Evolutionary conservation across 768 basidiomycete genomes (phyloP).

Genomic region (Phlebiopsis flavidoalba): DNA sequence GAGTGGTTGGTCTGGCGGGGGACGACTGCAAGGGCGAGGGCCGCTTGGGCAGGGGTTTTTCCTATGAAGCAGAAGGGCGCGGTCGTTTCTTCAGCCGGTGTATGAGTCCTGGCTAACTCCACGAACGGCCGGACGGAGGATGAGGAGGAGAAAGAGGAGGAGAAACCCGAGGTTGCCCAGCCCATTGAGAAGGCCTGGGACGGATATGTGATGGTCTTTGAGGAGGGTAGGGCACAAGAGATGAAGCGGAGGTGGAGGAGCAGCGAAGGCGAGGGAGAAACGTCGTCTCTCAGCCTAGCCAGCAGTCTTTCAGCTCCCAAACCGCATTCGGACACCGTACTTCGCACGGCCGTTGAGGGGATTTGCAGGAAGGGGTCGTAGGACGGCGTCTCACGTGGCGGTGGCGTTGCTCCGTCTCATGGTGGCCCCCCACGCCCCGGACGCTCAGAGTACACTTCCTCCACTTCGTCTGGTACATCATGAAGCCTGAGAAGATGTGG

Average conservation of each 20-base stretch:
- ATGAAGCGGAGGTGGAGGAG: slow-evolving; percentile 74
- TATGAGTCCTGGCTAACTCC: slow-evolving; percentile 18
- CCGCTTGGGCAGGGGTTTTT: slow-evolving; percentile 50
- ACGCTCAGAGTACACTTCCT: slow-evolving; percentile 24
- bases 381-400: slow-evolving; percentile 31
- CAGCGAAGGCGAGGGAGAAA: slow-evolving; percentile 31
- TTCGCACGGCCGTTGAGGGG: slow-evolving; percentile 47
- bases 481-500: slow-evolving; percentile 79
- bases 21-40: slow-evolving; percentile 69
- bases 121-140: slow-evolving; percentile 6
- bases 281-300: slow-evolving; percentile 34
- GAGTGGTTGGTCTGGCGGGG: slow-evolving; percentile 88
- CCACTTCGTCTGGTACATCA: slow-evolving; percentile 57
- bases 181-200: slow-evolving; percentile 68
- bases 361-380: slow-evolving; percentile 39
- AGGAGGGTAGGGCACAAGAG: no score
- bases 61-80: slow-evolving; percentile 51
- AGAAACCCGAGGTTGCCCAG: slow-evolving; percentile 31
- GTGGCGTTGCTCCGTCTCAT: slow-evolving; percentile 32
- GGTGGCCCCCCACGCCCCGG: slow-evolving; percentile 3
- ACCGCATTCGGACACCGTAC: slow-evolving; percentile 32
- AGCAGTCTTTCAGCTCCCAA: slow-evolving; percentile 18
- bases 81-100: slow-evolving; percentile 42
- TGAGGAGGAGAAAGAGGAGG: slow-evolving; percentile 12
- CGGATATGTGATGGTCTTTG: slow-evolving; percentile 87